A percentile compares a stretch with the other conserved stretches of the same genome.
Conservation (phyloP, 345 rosid species). For the Psidium guajava region DNA sequence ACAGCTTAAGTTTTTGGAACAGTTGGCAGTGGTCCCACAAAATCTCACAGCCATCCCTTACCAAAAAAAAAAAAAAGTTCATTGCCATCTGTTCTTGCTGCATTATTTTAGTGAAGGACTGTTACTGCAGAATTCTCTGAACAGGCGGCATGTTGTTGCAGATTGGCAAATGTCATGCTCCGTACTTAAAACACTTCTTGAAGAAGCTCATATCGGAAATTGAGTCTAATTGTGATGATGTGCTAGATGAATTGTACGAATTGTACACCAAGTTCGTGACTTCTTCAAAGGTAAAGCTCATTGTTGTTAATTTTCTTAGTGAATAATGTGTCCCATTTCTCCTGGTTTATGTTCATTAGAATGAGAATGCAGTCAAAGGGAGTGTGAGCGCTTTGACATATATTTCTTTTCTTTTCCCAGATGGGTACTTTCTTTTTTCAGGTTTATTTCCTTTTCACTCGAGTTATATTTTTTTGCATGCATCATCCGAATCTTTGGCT, state of each 20-base stretch:
- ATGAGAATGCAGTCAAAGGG: slow-evolving; percentile 21
- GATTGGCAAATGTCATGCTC: slow-evolving; percentile 33
- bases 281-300: slow-evolving; percentile 36
- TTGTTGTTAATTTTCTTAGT: not conserved
- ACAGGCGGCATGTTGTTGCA: slow-evolving; percentile 1
- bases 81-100: not conserved
- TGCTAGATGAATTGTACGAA: slow-evolving; percentile 63
- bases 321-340: not conserved
- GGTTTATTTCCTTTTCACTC: not conserved
- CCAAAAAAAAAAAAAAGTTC: too few relatives aligned
- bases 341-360: slow-evolving; percentile 16
- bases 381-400: slow-evolving; percentile 43
- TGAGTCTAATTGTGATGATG: slow-evolving; percentile 40
- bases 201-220: slow-evolving; percentile 66
- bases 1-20: too few relatives aligned
- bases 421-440: slow-evolving; percentile 26
- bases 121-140: not conserved
- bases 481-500: not conserved
- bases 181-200: slow-evolving; percentile 43
- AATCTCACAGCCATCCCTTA: too few relatives aligned
- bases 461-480: not conserved
- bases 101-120: not conserved
- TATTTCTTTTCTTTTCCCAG: slow-evolving; percentile 66
- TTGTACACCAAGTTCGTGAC: slow-evolving; percentile 42
- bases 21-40: too few relatives aligned